These are phyloP conservation scores for Ganoderma meredithae DNA, from an alignment of 1,284 basidiomycete species.

Conservation along the genomic window DNA sequence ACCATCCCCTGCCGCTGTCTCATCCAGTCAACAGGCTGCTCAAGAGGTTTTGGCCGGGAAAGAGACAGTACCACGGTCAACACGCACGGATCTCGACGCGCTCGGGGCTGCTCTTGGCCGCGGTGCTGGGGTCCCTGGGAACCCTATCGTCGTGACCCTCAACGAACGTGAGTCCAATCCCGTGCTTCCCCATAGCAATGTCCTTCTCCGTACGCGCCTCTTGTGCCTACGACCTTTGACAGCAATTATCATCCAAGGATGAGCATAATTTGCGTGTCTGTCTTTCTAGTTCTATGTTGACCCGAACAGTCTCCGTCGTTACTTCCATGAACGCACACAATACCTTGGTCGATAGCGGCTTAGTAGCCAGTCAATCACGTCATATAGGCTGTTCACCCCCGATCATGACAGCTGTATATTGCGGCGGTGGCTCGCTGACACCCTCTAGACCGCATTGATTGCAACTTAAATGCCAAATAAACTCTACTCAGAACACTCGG, in stretches of 20 bases:
- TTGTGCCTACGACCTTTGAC: background rate
- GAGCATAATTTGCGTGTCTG: background rate
- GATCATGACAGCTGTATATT: background rate
- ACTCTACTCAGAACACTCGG: background rate
- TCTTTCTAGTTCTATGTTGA: background rate
- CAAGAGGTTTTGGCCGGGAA: constrained; percentile 58
- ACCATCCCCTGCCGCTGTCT: constrained; percentile 23
- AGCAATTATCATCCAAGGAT: background rate
- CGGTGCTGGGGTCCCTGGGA: constrained; percentile 53
- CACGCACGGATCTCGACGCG: constrained; percentile 49
- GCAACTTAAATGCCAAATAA: background rate
- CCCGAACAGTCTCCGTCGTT: background rate
- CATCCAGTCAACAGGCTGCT: constrained; percentile 61
- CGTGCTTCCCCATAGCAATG: background rate
- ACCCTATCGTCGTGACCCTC: constrained; percentile 81
- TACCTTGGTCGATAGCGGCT: background rate
- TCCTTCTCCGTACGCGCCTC: background rate
- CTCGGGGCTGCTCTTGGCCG: constrained; percentile 49
- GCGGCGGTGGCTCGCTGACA: constrained; percentile 4
- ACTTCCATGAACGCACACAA: background rate
- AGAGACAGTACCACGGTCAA: constrained; percentile 31
- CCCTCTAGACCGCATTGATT: background rate
- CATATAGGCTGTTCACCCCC: background rate
- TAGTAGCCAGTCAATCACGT: background rate
- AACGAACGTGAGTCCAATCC: constrained; percentile 67